phyloP scores from a whole-genome alignment of 441 rosid genomes.

The Omphalea diandra region DNA sequence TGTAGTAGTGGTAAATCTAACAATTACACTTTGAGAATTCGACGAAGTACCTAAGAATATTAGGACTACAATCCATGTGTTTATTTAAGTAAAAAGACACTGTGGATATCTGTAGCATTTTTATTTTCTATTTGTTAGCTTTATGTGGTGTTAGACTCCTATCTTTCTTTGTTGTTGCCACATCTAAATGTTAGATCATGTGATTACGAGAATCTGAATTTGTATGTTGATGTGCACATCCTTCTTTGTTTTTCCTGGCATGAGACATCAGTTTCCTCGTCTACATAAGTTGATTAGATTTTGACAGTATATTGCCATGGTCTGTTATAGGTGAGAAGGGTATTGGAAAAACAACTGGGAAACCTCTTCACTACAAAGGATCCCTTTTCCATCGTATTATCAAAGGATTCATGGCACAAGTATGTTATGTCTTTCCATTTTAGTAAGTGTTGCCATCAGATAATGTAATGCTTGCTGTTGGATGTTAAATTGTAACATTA shows the following conservation, averaged over 20 bases:
- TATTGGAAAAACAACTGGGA: conserved; percentile 73
- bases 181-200: not conserved
- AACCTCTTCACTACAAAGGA: conserved; percentile 88
- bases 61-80: not conserved
- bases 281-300: not conserved
- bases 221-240: not conserved
- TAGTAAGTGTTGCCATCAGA: conserved; percentile 1
- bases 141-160: conserved; percentile 1
- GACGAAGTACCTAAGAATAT: not conserved
- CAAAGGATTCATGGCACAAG: conserved; percentile 97
- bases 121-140: not conserved
- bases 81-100: not conserved
- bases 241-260: conserved; percentile 5
- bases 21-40: not conserved
- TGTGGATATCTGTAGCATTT: not conserved
- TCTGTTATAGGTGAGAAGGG: conserved; percentile 77
- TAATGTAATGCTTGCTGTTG: not conserved
- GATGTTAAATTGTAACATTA: not conserved
- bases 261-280: conserved; percentile 1
- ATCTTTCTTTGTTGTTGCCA: not conserved
- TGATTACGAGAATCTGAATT: not conserved
- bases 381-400: conserved; percentile 84
- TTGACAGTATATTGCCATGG: conserved; percentile 25
- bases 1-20: not conserved
- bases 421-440: conserved; percentile 34